phyloP scores from a whole-genome alignment of 2,329 filamentous ascomycete genomes.

The Neurospora sp. region DNA sequence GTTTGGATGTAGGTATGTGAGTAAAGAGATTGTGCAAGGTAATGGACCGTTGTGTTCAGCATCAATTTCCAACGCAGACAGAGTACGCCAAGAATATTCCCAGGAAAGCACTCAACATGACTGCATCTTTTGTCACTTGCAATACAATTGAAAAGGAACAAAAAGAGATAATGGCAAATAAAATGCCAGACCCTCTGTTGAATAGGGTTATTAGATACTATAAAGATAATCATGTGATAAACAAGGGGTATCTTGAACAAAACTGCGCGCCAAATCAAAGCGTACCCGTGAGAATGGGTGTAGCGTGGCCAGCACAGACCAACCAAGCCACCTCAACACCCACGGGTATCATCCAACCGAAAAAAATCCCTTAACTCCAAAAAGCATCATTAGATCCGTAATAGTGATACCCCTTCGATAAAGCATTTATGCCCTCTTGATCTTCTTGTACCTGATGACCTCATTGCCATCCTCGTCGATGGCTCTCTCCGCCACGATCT shows the following conservation, averaged over 20 bases:
- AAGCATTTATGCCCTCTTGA: slow-evolving; percentile 6
- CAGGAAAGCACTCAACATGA: background rate
- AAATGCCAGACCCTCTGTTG: background rate
- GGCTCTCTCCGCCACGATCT: slow-evolving; percentile 35
- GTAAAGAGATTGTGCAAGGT: background rate
- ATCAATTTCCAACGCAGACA: background rate
- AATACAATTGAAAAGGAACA: background rate
- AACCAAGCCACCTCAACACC: no score
- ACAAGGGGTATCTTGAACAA: background rate
- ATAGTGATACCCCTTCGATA: background rate
- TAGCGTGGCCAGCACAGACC: no score
- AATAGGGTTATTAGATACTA: background rate
- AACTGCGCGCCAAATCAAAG: no score
- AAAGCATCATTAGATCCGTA: background rate
- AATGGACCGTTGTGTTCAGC: background rate
- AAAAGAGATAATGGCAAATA: background rate
- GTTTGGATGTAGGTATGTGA: background rate
- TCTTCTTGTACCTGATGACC: slow-evolving; percentile 29
- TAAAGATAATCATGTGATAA: background rate
- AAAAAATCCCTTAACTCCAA: background rate
- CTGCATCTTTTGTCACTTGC: background rate
- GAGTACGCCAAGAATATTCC: background rate
- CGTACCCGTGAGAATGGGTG: no score
- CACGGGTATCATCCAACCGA: background rate
- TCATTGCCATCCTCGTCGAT: slow-evolving; percentile 32